A percentile compares a stretch with the other conserved stretches of the same genome.
Conservation (phyloP, 2,329 filamentous ascomycete genomes). For the Thelonectria rubi region DNA sequence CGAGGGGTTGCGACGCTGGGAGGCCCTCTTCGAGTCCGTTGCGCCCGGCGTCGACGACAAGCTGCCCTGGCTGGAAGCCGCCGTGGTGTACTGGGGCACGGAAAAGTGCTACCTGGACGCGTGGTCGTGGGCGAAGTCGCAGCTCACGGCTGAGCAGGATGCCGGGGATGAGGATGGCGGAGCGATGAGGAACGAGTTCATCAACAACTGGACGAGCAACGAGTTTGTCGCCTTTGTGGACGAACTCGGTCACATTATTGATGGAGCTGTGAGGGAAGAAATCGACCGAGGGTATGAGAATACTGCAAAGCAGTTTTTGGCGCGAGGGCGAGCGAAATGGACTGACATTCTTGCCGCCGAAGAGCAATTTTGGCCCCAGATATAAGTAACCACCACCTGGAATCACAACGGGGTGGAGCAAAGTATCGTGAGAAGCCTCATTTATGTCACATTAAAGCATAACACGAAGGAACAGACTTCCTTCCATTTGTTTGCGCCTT, state of each 20-base stretch:
- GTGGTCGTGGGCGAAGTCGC: conserved; percentile 62
- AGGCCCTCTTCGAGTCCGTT: conserved; percentile 63
- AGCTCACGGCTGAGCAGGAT: conserved; percentile 41
- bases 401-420: too few species aligned
- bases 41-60: conserved; percentile 53
- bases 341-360: conserved; percentile 64
- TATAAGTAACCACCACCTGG: too few species aligned
- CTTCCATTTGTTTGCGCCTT: too few species aligned
- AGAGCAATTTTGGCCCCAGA: conserved; percentile 65
- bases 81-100: conserved; percentile 80
- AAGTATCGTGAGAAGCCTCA: too few species aligned
- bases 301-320: conserved; percentile 44
- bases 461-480: too few species aligned
- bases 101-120: conserved; percentile 71
- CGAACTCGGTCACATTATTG: conserved; percentile 62
- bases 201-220: conserved; percentile 72
- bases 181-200: conserved; percentile 70
- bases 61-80: conserved; percentile 68
- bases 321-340: conserved; percentile 56
- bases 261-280: conserved; percentile 58
- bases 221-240: conserved; percentile 70
- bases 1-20: conserved; percentile 51
- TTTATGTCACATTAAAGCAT: too few species aligned
- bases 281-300: conserved; percentile 48
- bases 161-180: conserved; percentile 68